Percentiles rank a stretch among this genome's conserved stretches.
Conservation (phyloP, 2,329 filamentous ascomycete genomes). For the Venturiaceae sp. region DNA sequence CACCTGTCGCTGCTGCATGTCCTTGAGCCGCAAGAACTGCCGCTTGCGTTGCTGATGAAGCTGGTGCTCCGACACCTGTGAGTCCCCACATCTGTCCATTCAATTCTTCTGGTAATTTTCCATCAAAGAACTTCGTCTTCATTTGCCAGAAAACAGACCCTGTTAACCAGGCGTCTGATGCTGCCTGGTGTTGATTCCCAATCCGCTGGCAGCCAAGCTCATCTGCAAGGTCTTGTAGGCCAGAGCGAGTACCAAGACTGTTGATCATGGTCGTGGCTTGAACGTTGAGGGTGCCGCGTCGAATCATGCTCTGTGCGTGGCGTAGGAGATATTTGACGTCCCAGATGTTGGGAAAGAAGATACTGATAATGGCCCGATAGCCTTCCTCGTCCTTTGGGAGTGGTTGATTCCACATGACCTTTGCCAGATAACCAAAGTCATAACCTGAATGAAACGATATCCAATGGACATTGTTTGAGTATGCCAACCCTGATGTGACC, state of each 20-base stretch:
- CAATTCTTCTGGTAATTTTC: conserved; percentile 65
- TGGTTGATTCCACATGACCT: conserved; percentile 74
- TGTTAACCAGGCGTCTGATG: conserved; percentile 86
- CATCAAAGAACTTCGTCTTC: conserved; percentile 77
- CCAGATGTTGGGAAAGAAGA: conserved; percentile 87
- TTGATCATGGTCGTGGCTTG: conserved; percentile 62
- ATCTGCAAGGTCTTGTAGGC: conserved; percentile 87
- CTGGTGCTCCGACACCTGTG: conserved; percentile 15
- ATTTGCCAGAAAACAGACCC: conserved; percentile 94
- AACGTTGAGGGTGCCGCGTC: conserved; percentile 2
- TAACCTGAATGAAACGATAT: conserved; percentile 97
- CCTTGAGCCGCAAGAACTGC: conserved; percentile 9
- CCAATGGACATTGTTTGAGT: conserved; percentile 84
- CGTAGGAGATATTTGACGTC: conserved; percentile 98
- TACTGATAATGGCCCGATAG: conserved; percentile 80
- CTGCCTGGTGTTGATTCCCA: conserved; percentile 82
- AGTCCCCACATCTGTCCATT: conserved; percentile 93
- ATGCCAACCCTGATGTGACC: conserved; percentile 84
- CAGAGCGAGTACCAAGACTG: conserved; percentile 82
- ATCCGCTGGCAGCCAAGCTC: conserved; percentile 83
- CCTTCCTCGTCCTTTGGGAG: conserved; percentile 83
- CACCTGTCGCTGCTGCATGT: conserved; percentile 7
- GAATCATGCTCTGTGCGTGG: conserved; percentile 58
- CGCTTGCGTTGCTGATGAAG: conserved; percentile 6
- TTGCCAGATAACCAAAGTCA: conserved; percentile 95